Evolutionary conservation across 306 rosid genomes (phyloP).

Genomic region (Boehmeria nivea): DNA sequence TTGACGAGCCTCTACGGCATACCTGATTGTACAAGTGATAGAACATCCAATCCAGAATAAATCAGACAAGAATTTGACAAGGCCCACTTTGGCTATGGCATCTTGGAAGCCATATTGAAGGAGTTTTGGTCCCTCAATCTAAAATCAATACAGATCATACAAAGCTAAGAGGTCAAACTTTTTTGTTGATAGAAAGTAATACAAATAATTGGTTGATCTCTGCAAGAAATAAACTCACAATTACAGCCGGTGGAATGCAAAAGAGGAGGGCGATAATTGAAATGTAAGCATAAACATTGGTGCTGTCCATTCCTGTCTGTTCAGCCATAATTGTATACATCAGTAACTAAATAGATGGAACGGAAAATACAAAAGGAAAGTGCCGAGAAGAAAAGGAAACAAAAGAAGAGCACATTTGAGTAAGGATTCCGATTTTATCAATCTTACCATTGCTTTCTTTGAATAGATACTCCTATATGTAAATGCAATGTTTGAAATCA

Average conservation of each 20-base stretch:
- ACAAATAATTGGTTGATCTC: background rate
- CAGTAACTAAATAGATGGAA: background rate
- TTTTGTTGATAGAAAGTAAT: background rate
- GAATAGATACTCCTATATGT: conserved; percentile 90
- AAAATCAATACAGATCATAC: conserved; percentile 19
- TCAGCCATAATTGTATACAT: background rate
- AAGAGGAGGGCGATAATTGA: conserved; percentile 67
- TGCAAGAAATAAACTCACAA: conserved; percentile 36
- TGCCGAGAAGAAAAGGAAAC: background rate
- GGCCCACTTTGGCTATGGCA: conserved; percentile 71
- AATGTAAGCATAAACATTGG: conserved; percentile 65
- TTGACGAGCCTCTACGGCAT: conserved; percentile 1
- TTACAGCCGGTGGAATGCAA: conserved; percentile 66
- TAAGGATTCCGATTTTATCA: background rate
- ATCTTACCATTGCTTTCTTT: conserved; percentile 67
- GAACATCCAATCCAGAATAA: conserved; percentile 73
- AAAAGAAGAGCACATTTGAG: conserved; percentile 1
- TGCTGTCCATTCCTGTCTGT: conserved; percentile 80
- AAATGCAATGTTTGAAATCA: conserved; percentile 90
- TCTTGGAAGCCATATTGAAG: conserved; percentile 56
- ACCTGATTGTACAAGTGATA: conserved; percentile 79
- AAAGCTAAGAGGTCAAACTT: background rate
- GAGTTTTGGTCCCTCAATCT: conserved; percentile 71
- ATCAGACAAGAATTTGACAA: conserved; percentile 55
- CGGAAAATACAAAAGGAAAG: background rate